Conservation (phyloP, 345 rosid species). For the Eucalyptus dawsonii region DNA sequence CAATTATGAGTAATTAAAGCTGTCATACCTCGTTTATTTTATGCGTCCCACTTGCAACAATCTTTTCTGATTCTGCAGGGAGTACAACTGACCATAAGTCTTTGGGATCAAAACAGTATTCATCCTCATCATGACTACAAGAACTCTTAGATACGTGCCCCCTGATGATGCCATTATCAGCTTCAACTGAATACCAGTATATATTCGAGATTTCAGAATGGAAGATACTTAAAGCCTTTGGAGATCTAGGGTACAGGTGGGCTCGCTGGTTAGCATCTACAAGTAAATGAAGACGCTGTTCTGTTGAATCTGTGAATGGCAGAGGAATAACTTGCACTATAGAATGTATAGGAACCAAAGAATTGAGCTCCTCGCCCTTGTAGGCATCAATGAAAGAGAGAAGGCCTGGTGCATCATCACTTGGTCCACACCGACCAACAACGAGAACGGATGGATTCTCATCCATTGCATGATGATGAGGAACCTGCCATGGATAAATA, state of each 20-base stretch:
- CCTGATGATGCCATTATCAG: constrained; percentile 51
- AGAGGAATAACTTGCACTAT: constrained; percentile 76
- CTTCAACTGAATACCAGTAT: constrained; percentile 86
- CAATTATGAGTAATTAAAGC: neutral
- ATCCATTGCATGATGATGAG: constrained; percentile 98
- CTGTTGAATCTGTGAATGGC: constrained; percentile 76
- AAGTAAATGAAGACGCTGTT: constrained; percentile 82
- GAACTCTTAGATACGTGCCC: constrained; percentile 67
- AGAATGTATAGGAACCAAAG: constrained; percentile 51
- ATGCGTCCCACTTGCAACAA: constrained; percentile 54
- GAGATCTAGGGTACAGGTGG: constrained; percentile 77
- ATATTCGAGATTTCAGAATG: constrained; percentile 56
- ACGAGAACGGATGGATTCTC: constrained; percentile 86
- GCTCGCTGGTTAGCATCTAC: constrained; percentile 48
- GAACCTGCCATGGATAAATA: constrained; percentile 86
- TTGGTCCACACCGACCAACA: constrained; percentile 58
- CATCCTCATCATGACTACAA: constrained; percentile 46
- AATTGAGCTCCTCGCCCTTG: constrained; percentile 64
- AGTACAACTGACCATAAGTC: constrained; percentile 87
- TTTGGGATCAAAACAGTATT: constrained; percentile 69
- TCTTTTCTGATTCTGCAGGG: constrained; percentile 86
- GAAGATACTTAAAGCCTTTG: constrained; percentile 61
- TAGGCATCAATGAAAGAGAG: constrained; percentile 83
- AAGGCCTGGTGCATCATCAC: constrained; percentile 49
- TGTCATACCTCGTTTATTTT: constrained; percentile 68